Percentiles rank a stretch among this genome's conserved stretches.
phyloP scores from a whole-genome alignment of 495 filamentous ascomycete genomes.

The Pseudevernia furfuracea region DNA sequence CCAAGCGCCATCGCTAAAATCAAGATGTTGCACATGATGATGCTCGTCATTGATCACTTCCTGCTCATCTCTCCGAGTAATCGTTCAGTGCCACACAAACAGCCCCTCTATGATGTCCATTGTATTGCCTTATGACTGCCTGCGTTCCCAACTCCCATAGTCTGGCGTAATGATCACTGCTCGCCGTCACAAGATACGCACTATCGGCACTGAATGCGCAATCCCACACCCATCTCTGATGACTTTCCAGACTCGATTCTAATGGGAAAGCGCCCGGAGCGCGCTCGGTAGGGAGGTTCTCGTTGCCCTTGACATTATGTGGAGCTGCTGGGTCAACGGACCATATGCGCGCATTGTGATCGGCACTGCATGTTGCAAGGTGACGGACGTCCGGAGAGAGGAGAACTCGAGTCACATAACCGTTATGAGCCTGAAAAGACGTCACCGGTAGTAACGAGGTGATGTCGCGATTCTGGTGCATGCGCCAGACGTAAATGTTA shows the following conservation, averaged over 20 bases:
- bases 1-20: constrained; percentile 21
- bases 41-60: neutral
- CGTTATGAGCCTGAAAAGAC: constrained; percentile 84
- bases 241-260: constrained; percentile 83
- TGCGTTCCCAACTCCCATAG: constrained; percentile 85
- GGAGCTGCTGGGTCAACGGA: constrained; percentile 53
- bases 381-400: constrained; percentile 96
- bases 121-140: constrained; percentile 92
- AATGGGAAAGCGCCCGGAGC: constrained; percentile 57
- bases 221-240: constrained; percentile 99
- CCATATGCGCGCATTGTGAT: constrained; percentile 98
- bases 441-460: constrained; percentile 86
- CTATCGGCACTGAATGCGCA: constrained; percentile 96
- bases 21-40: neutral
- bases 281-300: constrained; percentile 35
- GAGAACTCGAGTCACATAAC: constrained; percentile 91
- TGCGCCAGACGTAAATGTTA: constrained; percentile 93
- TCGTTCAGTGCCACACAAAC: constrained; percentile 97
- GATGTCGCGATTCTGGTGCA: constrained; percentile 72
- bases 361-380: constrained; percentile 92
- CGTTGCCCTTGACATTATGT: constrained; percentile 25
- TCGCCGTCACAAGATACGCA: constrained; percentile 95
- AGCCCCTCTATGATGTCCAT: constrained; percentile 89
- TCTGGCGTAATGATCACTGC: constrained; percentile 93
- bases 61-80: constrained; percentile 62